Conservation (phyloP, 768 basidiomycete genomes). For the Pulveroboletus ravenelii region DNA sequence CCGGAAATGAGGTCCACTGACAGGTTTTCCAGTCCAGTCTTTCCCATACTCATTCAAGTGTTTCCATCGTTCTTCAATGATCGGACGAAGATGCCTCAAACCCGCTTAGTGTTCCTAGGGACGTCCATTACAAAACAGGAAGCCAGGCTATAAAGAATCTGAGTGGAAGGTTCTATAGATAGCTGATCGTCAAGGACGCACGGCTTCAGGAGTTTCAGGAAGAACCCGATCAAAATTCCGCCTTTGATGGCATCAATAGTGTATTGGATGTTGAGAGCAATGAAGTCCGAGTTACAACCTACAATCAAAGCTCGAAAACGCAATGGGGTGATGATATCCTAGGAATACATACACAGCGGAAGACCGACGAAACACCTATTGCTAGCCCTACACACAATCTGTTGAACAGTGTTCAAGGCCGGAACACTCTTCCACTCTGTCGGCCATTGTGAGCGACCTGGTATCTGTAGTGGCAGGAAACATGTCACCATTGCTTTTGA, state of each 20-base stretch:
- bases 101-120: slow-evolving; percentile 1
- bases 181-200: slow-evolving; percentile 9
- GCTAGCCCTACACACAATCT: slow-evolving; percentile 37
- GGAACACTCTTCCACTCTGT: slow-evolving; percentile 39
- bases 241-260: not conserved
- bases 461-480: not conserved
- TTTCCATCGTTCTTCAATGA: slow-evolving; percentile 28
- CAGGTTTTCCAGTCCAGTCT: slow-evolving; percentile 33
- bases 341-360: slow-evolving; percentile 35
- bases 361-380: slow-evolving; percentile 47
- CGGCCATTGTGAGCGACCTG: not conserved
- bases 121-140: slow-evolving; percentile 10
- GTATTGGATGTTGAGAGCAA: slow-evolving; percentile 26
- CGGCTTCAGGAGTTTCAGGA: slow-evolving; percentile 33
- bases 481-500: slow-evolving; percentile 8
- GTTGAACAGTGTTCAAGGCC: slow-evolving; percentile 23
- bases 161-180: too few species aligned
- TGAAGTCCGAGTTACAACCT: slow-evolving; percentile 39
- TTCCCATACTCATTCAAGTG: slow-evolving; percentile 23
- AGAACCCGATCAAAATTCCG: slow-evolving; percentile 18
- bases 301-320: not conserved
- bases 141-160: slow-evolving; percentile 11
- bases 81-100: slow-evolving; percentile 19
- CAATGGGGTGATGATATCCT: not conserved
- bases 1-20: not conserved